Evolutionary conservation across 306 rosid species (phyloP), one percentile per base, ranked within the genome.

Genomic region (Ochetophila trinervis): DNA sequence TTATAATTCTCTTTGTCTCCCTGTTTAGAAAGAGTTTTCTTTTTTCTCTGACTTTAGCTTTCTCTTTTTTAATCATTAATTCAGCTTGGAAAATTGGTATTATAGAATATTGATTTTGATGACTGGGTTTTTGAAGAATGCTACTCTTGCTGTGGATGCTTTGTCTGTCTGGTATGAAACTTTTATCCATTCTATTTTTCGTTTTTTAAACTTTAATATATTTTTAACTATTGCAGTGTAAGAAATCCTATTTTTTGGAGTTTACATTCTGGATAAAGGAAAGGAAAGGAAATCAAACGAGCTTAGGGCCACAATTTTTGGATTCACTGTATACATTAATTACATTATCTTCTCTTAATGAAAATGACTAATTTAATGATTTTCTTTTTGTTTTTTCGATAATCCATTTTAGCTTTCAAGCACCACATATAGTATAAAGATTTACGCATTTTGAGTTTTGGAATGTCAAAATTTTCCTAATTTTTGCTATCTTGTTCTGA

Each of bases 71-170:
- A 51, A 62, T 19, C 32, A 20, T 8, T 8, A 17, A 2, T 45
- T 74, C 82, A 88, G 96, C 66, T 71, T 89, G 51, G 94, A 85
- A 72, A 83, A 71, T 72, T 89, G 96, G 96, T 87, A 87, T 59
- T 87, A 90, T 35, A 79, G 76, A 35, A 81, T 90, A 54, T 51
- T 90, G 30, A 65, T 85, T 23, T 66, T 90, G 17, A 77, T 90
- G 87, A 87, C 91, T 0, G 96, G 96, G 2, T 50, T 70, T 64
- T 57, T 90, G 74, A 56, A 82, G 58, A 80, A 90, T 58, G 86
- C 89, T 0, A 87, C 94, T 1, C 13, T 90, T 16, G 88, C 91
- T 5, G 79, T 85, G 2, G 96, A 87, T 74, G 89, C 96, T 40
- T 67, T 90, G 24, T 81, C 95, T 0, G 61, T 90, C 1, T 87